Conservation (phyloP, 2,329 filamentous ascomycete genomes). For the Epichloe gansuensis region DNA sequence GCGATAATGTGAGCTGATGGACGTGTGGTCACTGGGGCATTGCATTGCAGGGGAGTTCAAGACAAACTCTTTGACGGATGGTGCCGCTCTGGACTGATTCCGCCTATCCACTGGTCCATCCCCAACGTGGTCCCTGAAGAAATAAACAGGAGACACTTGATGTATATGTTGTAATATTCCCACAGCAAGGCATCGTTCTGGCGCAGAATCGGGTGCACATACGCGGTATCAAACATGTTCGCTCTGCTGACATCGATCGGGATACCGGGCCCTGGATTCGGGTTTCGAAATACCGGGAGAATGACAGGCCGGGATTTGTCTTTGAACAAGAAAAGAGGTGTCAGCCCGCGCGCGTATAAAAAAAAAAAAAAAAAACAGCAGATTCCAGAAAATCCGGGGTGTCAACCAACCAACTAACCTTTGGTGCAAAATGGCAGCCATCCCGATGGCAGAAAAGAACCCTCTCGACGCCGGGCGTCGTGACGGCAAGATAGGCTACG, state of each 20-base stretch:
- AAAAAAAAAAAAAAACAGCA: not conserved
- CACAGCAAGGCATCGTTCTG: slow-evolving; percentile 23
- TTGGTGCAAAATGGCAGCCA: slow-evolving; percentile 29
- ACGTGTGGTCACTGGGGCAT: too few relatives aligned
- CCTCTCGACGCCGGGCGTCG: slow-evolving; percentile 21
- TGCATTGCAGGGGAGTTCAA: too few relatives aligned
- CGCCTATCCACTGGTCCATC: slow-evolving; percentile 30
- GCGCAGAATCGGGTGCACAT: slow-evolving; percentile 28
- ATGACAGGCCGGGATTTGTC: slow-evolving; percentile 11
- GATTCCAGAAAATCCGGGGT: not conserved
- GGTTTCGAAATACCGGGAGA: slow-evolving; percentile 9
- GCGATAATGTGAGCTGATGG: too few relatives aligned
- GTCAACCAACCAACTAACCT: slow-evolving; percentile 14
- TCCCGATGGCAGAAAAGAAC: slow-evolving; percentile 31
- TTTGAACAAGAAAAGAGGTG: not conserved
- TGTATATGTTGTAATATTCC: slow-evolving; percentile 29
- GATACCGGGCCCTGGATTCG: slow-evolving; percentile 18
- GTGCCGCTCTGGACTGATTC: slow-evolving; percentile 20
- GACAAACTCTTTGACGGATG: slow-evolving; percentile 13
- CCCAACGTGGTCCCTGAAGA: slow-evolving; percentile 26
- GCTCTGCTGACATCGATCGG: slow-evolving; percentile 30
- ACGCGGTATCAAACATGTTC: slow-evolving; percentile 34
- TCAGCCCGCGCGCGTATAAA: not conserved
- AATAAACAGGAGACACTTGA: slow-evolving; percentile 21
- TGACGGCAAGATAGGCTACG: slow-evolving; percentile 29